Evolutionary conservation across 352 stramenopile genomes (phyloP).

Genomic region (Globisporangium recalcitrans): DNA sequence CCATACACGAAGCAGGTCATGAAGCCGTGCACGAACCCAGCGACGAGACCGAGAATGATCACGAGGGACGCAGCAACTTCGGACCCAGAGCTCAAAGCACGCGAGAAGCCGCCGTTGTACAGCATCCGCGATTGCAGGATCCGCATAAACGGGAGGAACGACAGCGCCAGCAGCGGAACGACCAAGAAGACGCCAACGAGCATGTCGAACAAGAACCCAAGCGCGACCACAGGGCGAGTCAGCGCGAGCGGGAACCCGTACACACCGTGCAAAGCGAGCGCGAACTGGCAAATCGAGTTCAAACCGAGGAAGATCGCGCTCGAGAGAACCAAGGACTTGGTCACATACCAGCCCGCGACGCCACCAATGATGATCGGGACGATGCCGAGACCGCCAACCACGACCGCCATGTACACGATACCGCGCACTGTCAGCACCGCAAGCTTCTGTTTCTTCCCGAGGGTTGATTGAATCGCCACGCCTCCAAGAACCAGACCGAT

Average conservation of each 20-base stretch:
- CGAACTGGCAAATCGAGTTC: slow-evolving; percentile 69
- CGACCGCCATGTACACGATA: slow-evolving; percentile 68
- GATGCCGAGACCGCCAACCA: slow-evolving; percentile 53
- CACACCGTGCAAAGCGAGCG: slow-evolving; percentile 57
- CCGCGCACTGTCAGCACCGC: slow-evolving; percentile 52
- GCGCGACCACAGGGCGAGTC: slow-evolving; percentile 57
- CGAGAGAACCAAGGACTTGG: slow-evolving; percentile 66
- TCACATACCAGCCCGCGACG: slow-evolving; percentile 48
- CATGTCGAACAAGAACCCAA: slow-evolving; percentile 88
- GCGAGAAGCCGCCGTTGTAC: slow-evolving; percentile 84
- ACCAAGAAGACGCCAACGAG: slow-evolving; percentile 77
- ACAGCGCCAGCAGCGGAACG: slow-evolving; percentile 65
- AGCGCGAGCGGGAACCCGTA: slow-evolving; percentile 58
- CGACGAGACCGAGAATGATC: slow-evolving; percentile 69
- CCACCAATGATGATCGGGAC: slow-evolving; percentile 51
- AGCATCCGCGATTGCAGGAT: slow-evolving; percentile 84
- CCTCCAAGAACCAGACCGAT: slow-evolving; percentile 50
- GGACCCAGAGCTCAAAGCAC: slow-evolving; percentile 65
- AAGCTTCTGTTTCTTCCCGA: slow-evolving; percentile 57
- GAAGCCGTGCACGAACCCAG: slow-evolving; percentile 76
- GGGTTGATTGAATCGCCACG: slow-evolving; percentile 33
- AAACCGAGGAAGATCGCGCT: slow-evolving; percentile 63
- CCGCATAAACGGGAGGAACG: slow-evolving; percentile 80
- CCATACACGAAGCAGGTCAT: slow-evolving; percentile 61
- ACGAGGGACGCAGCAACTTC: slow-evolving; percentile 79